These are phyloP conservation scores for Geosmithia putterillii DNA, from an alignment of 2,329 filamentous ascomycete genomes.

Conservation along the genomic window DNA sequence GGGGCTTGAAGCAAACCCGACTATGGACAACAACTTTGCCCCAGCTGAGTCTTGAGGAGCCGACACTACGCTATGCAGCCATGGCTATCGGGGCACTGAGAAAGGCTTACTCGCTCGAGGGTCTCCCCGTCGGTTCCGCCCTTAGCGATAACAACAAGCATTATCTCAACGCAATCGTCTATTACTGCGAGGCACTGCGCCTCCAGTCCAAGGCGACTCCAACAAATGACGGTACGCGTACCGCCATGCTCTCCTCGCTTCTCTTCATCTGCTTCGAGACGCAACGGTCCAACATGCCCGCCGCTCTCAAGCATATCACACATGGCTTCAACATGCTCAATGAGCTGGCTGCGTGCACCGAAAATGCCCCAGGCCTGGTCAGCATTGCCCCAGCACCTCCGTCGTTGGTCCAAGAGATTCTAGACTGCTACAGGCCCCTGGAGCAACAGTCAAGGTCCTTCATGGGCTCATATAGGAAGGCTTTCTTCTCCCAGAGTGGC, in stretches of 20 bases:
- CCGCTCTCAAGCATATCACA: conserved; percentile 25
- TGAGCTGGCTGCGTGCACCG: conserved; percentile 21
- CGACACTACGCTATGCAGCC: conserved; percentile 22
- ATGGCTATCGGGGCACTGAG: conserved; percentile 27
- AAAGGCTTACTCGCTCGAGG: conserved; percentile 15
- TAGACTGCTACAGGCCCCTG: conserved; percentile 24
- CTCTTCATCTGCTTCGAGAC: conserved; percentile 28
- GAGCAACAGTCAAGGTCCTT: conserved; percentile 25
- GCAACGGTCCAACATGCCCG: conserved; percentile 24
- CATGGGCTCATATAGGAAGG: conserved; percentile 20
- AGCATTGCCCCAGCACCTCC: conserved; percentile 23
- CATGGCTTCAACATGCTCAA: conserved; percentile 27
- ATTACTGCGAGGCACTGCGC: conserved; percentile 27
- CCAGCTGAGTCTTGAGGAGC: conserved; percentile 23
- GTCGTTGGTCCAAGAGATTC: conserved; percentile 21
- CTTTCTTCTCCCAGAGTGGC: conserved; percentile 13
- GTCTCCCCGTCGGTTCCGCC: conserved; percentile 6
- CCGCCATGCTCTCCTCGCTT: conserved; percentile 24
- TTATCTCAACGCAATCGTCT: conserved; percentile 25
- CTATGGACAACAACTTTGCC: conserved; percentile 28
- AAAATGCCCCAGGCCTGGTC: conserved; percentile 20
- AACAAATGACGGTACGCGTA: conserved; percentile 21
- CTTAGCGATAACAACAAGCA: conserved; percentile 18
- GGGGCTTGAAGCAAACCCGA: conserved; percentile 17
- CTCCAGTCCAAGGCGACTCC: conserved; percentile 23